These are phyloP conservation scores for Fraxinus albicans DNA, from an alignment of 305 asterid genomes.

Conservation along the genomic window DNA sequence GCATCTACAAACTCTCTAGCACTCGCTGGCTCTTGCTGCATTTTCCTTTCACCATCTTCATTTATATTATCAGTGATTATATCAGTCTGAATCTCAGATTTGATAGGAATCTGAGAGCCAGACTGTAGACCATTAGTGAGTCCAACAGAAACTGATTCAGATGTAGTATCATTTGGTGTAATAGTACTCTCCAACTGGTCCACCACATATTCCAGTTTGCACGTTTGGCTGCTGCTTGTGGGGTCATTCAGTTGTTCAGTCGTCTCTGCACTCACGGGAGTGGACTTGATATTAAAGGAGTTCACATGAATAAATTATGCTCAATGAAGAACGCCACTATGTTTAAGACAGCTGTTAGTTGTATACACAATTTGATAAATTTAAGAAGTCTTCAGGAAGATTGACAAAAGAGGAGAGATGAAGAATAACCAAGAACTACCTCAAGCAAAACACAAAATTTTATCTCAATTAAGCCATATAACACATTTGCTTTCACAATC, in stretches of 20 bases:
- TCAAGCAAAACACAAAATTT: not conserved
- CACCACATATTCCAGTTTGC: constrained; percentile 21
- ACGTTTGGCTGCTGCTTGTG: constrained; percentile 18
- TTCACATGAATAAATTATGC: not conserved
- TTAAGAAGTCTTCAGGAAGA: not conserved
- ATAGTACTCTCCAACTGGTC: constrained; percentile 26
- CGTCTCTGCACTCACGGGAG: constrained; percentile 31
- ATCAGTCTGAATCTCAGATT: constrained; percentile 24
- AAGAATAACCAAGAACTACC: not conserved
- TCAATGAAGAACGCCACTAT: not conserved
- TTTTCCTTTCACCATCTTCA: constrained; percentile 23
- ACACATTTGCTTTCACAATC: not conserved
- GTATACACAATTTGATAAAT: not conserved
- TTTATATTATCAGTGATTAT: constrained; percentile 8
- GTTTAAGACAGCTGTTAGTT: not conserved
- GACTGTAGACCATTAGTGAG: constrained; percentile 20
- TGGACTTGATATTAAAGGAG: constrained; percentile 10
- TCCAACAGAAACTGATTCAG: constrained; percentile 34
- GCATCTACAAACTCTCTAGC: constrained; percentile 20
- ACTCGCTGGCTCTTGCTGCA: constrained; percentile 19
- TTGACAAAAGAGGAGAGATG: not conserved
- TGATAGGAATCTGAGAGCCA: constrained; percentile 7
- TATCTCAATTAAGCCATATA: not conserved
- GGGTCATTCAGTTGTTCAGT: constrained; percentile 26
- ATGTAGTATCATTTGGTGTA: constrained; percentile 15